Evolutionary conservation across 306 rosid genomes (phyloP).

Genomic region (Trifolium dubium): DNA sequence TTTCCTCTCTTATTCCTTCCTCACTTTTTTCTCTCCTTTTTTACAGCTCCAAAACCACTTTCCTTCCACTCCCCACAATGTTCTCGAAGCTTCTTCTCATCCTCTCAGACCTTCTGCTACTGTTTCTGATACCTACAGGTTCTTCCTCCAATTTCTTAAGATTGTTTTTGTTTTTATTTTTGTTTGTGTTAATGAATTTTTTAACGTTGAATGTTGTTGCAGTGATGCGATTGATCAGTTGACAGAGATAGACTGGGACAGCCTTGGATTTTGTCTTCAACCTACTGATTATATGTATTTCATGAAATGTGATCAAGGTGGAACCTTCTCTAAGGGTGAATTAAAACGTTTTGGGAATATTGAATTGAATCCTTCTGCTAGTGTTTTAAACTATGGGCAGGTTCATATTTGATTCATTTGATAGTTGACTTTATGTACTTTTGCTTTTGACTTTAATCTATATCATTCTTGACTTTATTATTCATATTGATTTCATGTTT

Average conservation of each 20-base stretch:
- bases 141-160: neutral
- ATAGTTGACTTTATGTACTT: neutral
- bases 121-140: conserved; percentile 61
- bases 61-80: conserved; percentile 48
- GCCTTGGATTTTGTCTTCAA: conserved; percentile 77
- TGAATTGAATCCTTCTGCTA: conserved; percentile 86
- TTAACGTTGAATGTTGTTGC: conserved; percentile 10
- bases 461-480: neutral
- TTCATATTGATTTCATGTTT: no score
- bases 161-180: conserved; percentile 14
- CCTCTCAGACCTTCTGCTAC: conserved; percentile 47
- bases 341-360: conserved; percentile 87
- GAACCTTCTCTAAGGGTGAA: conserved; percentile 75
- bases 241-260: conserved; percentile 85
- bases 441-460: conserved; percentile 21
- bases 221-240: conserved; percentile 47
- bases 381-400: conserved; percentile 94
- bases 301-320: conserved; percentile 74
- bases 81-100: conserved; percentile 43
- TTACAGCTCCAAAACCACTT: conserved; percentile 59
- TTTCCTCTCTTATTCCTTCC: neutral
- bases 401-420: conserved; percentile 37
- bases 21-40: neutral
- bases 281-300: conserved; percentile 89
- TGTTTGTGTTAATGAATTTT: neutral